Evolutionary conservation across 176 grass and related monocot species (phyloP), one percentile per base, ranked within the genome.

Genomic region (Juncus inflexus): DNA sequence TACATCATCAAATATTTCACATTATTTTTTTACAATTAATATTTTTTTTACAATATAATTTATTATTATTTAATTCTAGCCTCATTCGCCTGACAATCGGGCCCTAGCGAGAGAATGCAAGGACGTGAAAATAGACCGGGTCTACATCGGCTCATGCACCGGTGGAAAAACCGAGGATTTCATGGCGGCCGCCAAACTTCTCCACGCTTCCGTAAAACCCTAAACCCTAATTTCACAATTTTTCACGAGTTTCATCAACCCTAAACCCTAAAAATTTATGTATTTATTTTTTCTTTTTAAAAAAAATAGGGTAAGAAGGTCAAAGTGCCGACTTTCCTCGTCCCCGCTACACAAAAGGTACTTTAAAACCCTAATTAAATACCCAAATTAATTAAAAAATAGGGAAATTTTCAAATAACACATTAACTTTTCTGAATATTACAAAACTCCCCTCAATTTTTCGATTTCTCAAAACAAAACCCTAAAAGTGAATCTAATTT

Each of bases 111-210:
- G 85, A 86, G 92, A 91, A 65, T 97, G 94, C 85, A 91, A 86
- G 64, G 82, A 91, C 66, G 88, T 97, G 35, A 97, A 89, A 82
- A 84, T 91, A 69, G 88, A 97, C 57, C 75, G 94, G 63, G 87
- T 91, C 16, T 91, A 97, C 77, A 97, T 97, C 39, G 94, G 94
- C 67, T 97, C 92, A 79, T 97, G 92, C 67, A 97, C 94, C 54
- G 94, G 94, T 68, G 87, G 94, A 28, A 97, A 97, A 72, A 97
- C 85, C 0, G 85, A 97, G 64, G 94, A 97, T 67, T 97, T 97
- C 53, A 50, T 97, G 60, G 85, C 85, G 79, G 94, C 88, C 42
- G 94, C 94, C 3, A 91, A 89, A 70, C 84, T 97, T 72, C 81
- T 97, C 77, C 79, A 89, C 51, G 85, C 87, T 79, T 92, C 80